A percentile compares a stretch with the other conserved stretches of the same genome.
These are phyloP conservation scores for Penicillium sp. DNA, from an alignment of 2,329 filamentous ascomycete species.

Conservation along the genomic window DNA sequence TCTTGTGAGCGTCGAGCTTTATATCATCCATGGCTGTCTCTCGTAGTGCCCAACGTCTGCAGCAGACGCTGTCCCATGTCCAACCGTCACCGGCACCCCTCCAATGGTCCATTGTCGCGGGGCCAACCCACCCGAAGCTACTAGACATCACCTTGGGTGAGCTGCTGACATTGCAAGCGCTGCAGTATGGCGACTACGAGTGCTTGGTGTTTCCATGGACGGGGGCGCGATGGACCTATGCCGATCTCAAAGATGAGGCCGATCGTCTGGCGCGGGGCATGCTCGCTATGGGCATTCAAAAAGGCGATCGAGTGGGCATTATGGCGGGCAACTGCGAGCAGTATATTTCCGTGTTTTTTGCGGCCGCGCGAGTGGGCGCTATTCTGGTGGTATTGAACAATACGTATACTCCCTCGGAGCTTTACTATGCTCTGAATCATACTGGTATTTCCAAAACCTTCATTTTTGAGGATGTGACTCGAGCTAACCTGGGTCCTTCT, in stretches of 20 bases:
- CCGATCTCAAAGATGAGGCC: constrained; percentile 64
- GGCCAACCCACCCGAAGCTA: constrained; percentile 68
- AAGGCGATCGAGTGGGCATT: constrained; percentile 71
- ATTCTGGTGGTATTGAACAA: constrained; percentile 79
- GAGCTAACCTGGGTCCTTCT: neutral
- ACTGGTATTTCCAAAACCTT: constrained; percentile 55
- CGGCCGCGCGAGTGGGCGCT: constrained; percentile 65
- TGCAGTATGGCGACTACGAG: constrained; percentile 65
- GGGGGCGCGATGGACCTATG: constrained; percentile 71
- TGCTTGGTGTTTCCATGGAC: constrained; percentile 77
- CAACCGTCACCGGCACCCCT: constrained; percentile 20
- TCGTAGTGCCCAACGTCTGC: constrained; percentile 32
- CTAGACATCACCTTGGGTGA: constrained; percentile 72
- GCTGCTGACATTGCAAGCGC: constrained; percentile 70
- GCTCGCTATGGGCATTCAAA: constrained; percentile 65
- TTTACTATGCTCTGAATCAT: constrained; percentile 70
- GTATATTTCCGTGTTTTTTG: constrained; percentile 70
- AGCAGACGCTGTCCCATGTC: constrained; percentile 35
- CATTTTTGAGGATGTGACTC: no score
- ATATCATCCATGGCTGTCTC: constrained; percentile 25
- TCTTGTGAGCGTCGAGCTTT: neutral
- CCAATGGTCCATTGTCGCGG: constrained; percentile 62
- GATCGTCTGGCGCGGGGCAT: constrained; percentile 66
- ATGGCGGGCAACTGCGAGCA: constrained; percentile 67
- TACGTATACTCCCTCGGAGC: constrained; percentile 75